Conservation (phyloP, 2,329 filamentous ascomycete species). For the Beauveria australis region DNA sequence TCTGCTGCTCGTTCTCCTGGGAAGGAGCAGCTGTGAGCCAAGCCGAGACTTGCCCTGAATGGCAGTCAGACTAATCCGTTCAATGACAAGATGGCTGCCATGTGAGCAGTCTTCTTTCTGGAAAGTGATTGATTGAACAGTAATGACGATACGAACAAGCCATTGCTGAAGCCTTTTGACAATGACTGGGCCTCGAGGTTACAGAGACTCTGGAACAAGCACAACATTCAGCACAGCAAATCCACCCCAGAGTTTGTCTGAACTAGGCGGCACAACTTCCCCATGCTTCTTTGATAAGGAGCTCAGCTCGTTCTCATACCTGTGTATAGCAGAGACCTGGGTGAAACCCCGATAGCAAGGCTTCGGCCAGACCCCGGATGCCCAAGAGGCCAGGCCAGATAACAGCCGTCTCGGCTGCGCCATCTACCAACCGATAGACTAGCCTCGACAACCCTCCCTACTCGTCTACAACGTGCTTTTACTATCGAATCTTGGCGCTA, state of each 20-base stretch:
- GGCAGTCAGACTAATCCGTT: not conserved
- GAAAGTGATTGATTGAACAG: not conserved
- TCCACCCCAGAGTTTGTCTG: not conserved
- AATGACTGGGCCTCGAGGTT: no score
- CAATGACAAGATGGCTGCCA: not conserved
- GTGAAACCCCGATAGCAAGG: not conserved
- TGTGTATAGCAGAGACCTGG: not conserved
- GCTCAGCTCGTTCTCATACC: not conserved
- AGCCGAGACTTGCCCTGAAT: not conserved
- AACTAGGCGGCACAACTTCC: not conserved
- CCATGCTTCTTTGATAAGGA: not conserved
- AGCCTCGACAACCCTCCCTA: not conserved
- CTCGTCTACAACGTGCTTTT: not conserved
- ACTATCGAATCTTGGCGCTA: not conserved
- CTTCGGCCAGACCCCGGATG: not conserved
- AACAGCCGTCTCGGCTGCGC: not conserved
- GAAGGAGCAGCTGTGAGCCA: not conserved
- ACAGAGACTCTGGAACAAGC: not conserved
- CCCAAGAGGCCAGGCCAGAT: not conserved
- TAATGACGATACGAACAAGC: not conserved
- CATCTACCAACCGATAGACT: constrained; percentile 4
- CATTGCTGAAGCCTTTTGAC: no score
- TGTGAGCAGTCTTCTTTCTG: not conserved
- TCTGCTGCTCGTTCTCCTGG: not conserved
- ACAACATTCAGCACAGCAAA: not conserved